Evolutionary conservation across 495 filamentous ascomycete species (phyloP).

Genomic region (Achaetomiella virescens): DNA sequence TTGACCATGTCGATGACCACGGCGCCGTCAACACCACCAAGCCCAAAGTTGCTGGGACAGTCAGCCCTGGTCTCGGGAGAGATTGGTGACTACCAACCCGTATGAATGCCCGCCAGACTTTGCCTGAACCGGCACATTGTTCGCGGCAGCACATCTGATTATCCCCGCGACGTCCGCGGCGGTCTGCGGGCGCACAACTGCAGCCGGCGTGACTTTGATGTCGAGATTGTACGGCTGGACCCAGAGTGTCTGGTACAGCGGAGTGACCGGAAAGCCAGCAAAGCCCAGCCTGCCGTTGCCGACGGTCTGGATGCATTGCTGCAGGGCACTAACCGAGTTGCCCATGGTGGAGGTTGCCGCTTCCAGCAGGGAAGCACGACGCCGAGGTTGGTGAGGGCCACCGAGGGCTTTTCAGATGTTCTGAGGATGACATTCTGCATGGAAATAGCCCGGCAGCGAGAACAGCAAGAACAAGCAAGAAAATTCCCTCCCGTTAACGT

Average conservation of each 20-base stretch:
- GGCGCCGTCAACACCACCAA: constrained; percentile 49
- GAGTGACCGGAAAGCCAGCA: constrained; percentile 34
- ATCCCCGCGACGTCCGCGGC: constrained; percentile 52
- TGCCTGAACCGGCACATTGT: constrained; percentile 58
- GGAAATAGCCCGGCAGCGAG: too few relatives aligned
- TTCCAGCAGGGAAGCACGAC: background rate
- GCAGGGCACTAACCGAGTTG: constrained; percentile 25
- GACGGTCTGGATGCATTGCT: constrained; percentile 36
- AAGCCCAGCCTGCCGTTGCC: constrained; percentile 37
- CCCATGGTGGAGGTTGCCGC: constrained; percentile 20
- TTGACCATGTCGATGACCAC: constrained; percentile 54
- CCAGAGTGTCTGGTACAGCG: constrained; percentile 38
- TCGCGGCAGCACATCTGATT: constrained; percentile 51
- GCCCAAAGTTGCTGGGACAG: constrained; percentile 31
- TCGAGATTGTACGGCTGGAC: constrained; percentile 60
- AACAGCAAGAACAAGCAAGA: too few relatives aligned
- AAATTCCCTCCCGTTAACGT: too few relatives aligned
- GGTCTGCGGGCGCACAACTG: constrained; percentile 54
- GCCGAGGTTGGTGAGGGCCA: background rate
- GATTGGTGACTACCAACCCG: constrained; percentile 29
- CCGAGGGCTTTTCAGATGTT: too few relatives aligned
- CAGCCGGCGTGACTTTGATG: constrained; percentile 52
- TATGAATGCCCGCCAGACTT: constrained; percentile 72
- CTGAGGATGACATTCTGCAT: too few relatives aligned
- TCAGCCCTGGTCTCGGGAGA: background rate